Evolutionary conservation across 306 rosid species (phyloP), one percentile per base, ranked within the genome.

Genomic region (Ceratonia siliqua): DNA sequence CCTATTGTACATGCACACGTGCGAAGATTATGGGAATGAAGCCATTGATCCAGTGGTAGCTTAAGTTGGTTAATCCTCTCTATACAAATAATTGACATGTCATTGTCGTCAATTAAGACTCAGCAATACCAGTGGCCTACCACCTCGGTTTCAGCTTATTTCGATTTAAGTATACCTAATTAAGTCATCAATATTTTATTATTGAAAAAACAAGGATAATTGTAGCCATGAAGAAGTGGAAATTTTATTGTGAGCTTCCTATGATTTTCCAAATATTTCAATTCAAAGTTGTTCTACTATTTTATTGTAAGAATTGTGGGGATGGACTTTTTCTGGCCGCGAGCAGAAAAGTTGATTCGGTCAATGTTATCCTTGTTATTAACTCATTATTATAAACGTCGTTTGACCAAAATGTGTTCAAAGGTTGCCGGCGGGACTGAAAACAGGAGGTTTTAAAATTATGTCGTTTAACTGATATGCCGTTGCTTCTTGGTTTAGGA

Each of bases 401-500:
- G 21, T 41, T 41, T 12, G 36, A 64, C 70, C 15, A 41, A 14
- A 48, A 48, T 48, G 22, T 48, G 70, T 21, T 63, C 8, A 33
- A 61, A 61, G 45, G 18, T 39, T 41, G 68, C 10, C 5, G 17
- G 46, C 2, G 3, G 0, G 20, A 38, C 22, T 54, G 32, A 54
- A 22, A 54, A 54, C 38, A 58, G 15, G 14, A 32, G 12, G 21
- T 9, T 18, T 12, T 12, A 48, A 20, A 70, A 15, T 17, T 8
- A 30, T 22, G 17, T 17, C 15, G 24, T 1, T 28, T 28, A 22
- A 36, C 5, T 64, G 30, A 28, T 7, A 7, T 25, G 8, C 0
- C 5, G 14, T 15, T 64, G 2, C 18, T 11, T 57, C 8, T 25
- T 56, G 48, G 54, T 52, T 22, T 53, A 93, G 98, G 98, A 93